Evolutionary conservation across 345 rosid species (phyloP).

Genomic region (Citrus maxima): DNA sequence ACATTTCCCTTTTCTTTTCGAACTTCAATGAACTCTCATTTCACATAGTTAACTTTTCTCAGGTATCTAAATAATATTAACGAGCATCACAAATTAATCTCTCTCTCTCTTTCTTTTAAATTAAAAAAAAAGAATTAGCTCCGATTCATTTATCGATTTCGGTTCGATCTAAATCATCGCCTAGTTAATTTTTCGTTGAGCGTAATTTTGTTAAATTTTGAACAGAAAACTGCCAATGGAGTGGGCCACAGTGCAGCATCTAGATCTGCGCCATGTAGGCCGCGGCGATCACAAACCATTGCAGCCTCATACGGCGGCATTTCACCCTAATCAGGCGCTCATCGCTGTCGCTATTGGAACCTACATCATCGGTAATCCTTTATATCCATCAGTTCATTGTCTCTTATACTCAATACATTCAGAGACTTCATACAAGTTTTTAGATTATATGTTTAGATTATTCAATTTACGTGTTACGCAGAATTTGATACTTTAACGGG

Average conservation of each 20-base stretch:
- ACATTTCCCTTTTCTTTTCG: not conserved
- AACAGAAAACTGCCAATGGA: constrained; percentile 52
- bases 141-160: not conserved
- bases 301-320: constrained; percentile 90
- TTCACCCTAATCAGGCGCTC: constrained; percentile 81
- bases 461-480: constrained; percentile 23
- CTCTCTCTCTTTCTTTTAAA: not conserved
- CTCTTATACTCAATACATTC: no score
- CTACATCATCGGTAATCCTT: constrained; percentile 56
- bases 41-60: not conserved
- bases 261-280: constrained; percentile 83
- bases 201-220: not conserved
- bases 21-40: constrained; percentile 4
- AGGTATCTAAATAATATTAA: not conserved
- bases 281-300: constrained; percentile 65
- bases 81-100: not conserved
- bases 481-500: constrained; percentile 94
- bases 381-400: not conserved
- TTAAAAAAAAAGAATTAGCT: not conserved
- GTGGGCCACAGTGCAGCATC: constrained; percentile 97
- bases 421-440: not conserved
- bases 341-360: constrained; percentile 75
- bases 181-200: not conserved
- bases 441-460: not conserved
- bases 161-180: not conserved